Conservation (phyloP, 2,329 filamentous ascomycete species). For the Phyllosticta paracitricarpa region DNA sequence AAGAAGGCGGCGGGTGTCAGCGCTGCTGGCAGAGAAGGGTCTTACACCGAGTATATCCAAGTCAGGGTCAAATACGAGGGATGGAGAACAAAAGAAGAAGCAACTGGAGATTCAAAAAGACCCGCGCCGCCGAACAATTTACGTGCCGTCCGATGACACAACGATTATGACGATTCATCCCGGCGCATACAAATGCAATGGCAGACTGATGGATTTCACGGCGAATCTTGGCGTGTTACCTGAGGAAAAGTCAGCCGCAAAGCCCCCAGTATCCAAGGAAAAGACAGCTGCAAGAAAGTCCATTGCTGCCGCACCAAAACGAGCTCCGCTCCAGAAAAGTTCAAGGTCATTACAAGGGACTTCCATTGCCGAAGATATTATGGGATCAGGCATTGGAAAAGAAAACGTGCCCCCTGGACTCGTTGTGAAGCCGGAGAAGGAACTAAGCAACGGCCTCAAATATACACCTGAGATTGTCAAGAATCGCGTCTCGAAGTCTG, state of each 20-base stretch:
- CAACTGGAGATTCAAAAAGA: slow-evolving; percentile 30
- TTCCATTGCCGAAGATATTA: slow-evolving; percentile 34
- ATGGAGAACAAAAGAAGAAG: slow-evolving; percentile 18
- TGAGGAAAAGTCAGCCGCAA: slow-evolving; percentile 26
- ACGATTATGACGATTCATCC: slow-evolving; percentile 43
- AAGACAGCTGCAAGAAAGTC: slow-evolving; percentile 29
- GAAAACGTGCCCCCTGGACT: slow-evolving; percentile 51
- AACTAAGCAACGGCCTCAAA: slow-evolving; percentile 10
- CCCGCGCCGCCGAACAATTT: slow-evolving; percentile 39
- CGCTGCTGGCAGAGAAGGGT: slow-evolving; percentile 18
- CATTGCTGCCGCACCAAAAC: slow-evolving; percentile 38
- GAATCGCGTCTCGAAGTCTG: neutral
- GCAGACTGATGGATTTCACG: slow-evolving; percentile 26
- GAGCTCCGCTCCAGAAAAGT: slow-evolving; percentile 40
- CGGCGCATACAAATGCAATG: slow-evolving; percentile 23
- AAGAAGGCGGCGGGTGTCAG: slow-evolving; percentile 27
- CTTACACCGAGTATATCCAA: neutral
- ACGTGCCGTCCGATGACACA: slow-evolving; percentile 42
- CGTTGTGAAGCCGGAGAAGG: slow-evolving; percentile 12
- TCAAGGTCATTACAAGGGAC: slow-evolving; percentile 30
- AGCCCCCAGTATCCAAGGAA: slow-evolving; percentile 19
- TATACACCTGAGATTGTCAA: neutral
- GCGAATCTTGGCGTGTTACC: slow-evolving; percentile 29
- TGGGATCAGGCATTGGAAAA: slow-evolving; percentile 48
- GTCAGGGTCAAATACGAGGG: slow-evolving; percentile 2